Evolutionary conservation across 176 grass and related monocot genomes (phyloP), one percentile per base, ranked within the genome.

Genomic region (Melocanna baccifera): DNA sequence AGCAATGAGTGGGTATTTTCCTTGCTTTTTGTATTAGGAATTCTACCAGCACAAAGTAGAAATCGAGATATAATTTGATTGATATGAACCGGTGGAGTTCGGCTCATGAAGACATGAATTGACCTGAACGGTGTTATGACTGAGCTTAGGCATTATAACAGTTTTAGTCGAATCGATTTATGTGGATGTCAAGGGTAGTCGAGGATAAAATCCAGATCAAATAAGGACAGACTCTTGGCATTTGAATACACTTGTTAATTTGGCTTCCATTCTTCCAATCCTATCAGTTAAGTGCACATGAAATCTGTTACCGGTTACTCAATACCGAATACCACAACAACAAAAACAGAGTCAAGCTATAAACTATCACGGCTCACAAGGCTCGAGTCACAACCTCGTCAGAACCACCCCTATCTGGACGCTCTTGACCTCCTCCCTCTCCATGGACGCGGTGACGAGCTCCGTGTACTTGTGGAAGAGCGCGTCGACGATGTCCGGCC

Each of bases 351-450:
- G 75, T 78, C 57, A 62, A 42, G 41, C 57, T 62, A 30, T 10
- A 77, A 14, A 42, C 5, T 23, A 14, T 67, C 62, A 67, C 16
- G 43, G 14, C 22, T 25, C 18, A 52, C 9, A n/a, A 19, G 40
- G 34, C 34, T 36, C 34, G 34, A 36, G 34, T 92, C 84, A 96
- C 56, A 91, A 25, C 88, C 83, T 96, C 37, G 65, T 94, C 73
- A 99, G 89, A 3, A 99, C 88, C 0, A 96, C 82, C 46, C 90
- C 83, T 22, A 99, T 89, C 87, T 96, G 97, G 26, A 92, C 76
- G 29, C 91, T 94, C 67, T 74, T 96, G 71, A 89, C 85, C 72
- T 93, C 91, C 86, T 99, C 97, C 71, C 87, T 81, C 71, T 89
- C 91, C 91, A 99, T 89, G 48, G 88, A 88, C 77, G 88, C 88